Evolutionary conservation across 2,329 filamentous ascomycete species (phyloP).

Genomic region (Xylaria sp.): DNA sequence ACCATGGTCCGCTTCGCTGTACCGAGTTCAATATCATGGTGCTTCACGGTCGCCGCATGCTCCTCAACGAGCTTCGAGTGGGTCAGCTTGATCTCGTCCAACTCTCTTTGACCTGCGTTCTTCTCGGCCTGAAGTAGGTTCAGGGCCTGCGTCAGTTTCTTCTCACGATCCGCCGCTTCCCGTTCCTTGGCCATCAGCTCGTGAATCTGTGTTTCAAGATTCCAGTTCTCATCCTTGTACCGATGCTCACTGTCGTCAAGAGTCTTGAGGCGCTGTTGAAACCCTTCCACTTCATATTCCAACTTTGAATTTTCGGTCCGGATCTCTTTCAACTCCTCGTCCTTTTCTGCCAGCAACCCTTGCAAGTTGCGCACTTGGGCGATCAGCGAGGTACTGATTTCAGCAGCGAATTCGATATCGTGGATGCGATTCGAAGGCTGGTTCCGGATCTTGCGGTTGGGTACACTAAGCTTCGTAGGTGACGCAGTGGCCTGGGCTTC

Average conservation of each 20-base stretch:
- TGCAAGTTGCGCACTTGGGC: conserved; percentile 94
- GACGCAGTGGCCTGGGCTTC: conserved; percentile 84
- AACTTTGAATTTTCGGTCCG: conserved; percentile 78
- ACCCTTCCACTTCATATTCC: conserved; percentile 80
- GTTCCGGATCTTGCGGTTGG: conserved; percentile 87
- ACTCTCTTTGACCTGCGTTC: conserved; percentile 76
- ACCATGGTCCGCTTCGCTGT: conserved; percentile 80
- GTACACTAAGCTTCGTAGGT: conserved; percentile 86
- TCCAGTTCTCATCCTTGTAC: conserved; percentile 99
- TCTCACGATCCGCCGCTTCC: conserved; percentile 81
- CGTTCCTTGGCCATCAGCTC: conserved; percentile 76
- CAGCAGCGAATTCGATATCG: conserved; percentile 97
- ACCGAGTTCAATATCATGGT: conserved; percentile 87
- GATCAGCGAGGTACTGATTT: conserved; percentile 93
- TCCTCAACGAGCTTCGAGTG: conserved; percentile 84
- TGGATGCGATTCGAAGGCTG: conserved; percentile 87
- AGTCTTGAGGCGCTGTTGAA: conserved; percentile 78
- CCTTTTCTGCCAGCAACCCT: conserved; percentile 80
- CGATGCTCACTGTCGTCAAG: conserved; percentile 93
- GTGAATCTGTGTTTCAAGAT: conserved; percentile 88
- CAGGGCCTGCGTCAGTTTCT: conserved; percentile 76
- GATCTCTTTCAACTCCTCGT: conserved; percentile 79
- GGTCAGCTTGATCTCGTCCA: conserved; percentile 85
- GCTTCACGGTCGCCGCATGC: conserved; percentile 75
- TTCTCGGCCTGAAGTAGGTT: conserved; percentile 76